These are phyloP conservation scores for Pichia sp. DNA, from an alignment of 1,139 yeast species.

Conservation along the genomic window DNA sequence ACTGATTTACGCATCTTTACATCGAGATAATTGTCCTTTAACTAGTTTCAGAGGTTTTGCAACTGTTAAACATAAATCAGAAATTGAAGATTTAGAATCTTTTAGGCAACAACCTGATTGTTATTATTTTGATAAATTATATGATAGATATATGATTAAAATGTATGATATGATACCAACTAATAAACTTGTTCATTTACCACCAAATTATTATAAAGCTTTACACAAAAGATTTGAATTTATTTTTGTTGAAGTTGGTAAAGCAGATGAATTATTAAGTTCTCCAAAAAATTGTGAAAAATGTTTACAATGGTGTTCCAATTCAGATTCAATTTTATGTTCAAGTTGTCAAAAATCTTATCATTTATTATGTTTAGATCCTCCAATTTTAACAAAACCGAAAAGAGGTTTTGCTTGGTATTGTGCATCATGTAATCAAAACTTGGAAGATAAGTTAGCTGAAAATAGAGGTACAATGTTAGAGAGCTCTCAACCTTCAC, in stretches of 20 bases:
- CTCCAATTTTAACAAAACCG: slow-evolving; percentile 76
- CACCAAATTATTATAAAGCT: slow-evolving; percentile 56
- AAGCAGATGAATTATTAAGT: slow-evolving; percentile 56
- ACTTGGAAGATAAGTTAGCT: slow-evolving; percentile 36
- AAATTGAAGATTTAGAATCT: slow-evolving; percentile 48
- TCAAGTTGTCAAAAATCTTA: slow-evolving; percentile 66
- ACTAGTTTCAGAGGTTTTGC: slow-evolving; percentile 72
- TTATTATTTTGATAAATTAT: slow-evolving; percentile 81
- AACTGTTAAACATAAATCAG: slow-evolving; percentile 60
- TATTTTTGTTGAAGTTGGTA: slow-evolving; percentile 69
- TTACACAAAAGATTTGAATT: slow-evolving; percentile 64
- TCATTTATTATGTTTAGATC: slow-evolving; percentile 83
- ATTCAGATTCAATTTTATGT: slow-evolving; percentile 72
- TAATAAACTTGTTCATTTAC: slow-evolving; percentile 45
- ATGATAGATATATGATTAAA: slow-evolving; percentile 80
- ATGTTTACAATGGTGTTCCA: slow-evolving; percentile 81
- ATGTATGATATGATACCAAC: slow-evolving; percentile 76
- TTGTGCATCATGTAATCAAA: slow-evolving; percentile 72
- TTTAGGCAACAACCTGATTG: slow-evolving; percentile 56
- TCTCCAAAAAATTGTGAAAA: slow-evolving; percentile 66
- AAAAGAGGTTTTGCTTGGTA: slow-evolving; percentile 90
- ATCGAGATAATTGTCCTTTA: slow-evolving; percentile 78
- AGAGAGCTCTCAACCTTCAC: slow-evolving; percentile 27
- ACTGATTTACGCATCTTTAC: slow-evolving; percentile 76
- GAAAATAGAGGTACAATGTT: slow-evolving; percentile 32